A percentile compares a stretch with the other conserved stretches of the same genome.
These are phyloP conservation scores for Rhododendron griersonianum DNA, from an alignment of 148 eudicot species.

Conservation along the genomic window DNA sequence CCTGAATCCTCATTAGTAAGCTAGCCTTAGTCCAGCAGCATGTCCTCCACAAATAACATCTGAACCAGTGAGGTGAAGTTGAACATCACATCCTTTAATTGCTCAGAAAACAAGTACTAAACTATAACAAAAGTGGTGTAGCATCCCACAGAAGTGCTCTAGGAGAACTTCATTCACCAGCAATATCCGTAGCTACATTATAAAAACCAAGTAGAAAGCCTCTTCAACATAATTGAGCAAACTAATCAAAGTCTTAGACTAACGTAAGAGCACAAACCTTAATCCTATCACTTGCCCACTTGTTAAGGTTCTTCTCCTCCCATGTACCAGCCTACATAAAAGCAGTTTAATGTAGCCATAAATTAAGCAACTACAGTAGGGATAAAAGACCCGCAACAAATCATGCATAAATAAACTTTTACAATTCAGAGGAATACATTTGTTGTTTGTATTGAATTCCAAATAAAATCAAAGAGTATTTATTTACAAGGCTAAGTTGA, in stretches of 20 bases:
- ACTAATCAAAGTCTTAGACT: neutral
- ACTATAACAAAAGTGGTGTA: neutral
- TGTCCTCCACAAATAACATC: constrained; percentile 2
- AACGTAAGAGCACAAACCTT: constrained; percentile 49
- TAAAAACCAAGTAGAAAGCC: neutral
- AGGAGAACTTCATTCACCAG: neutral
- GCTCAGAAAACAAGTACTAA: neutral
- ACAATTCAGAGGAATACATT: neutral
- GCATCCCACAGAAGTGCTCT: neutral
- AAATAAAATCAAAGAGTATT: neutral
- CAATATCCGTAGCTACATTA: neutral
- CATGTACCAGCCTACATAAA: constrained; percentile 90
- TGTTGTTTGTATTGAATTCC: neutral
- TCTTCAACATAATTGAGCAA: neutral
- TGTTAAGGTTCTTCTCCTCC: constrained; percentile 93
- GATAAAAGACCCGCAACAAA: neutral
- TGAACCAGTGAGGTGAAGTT: neutral
- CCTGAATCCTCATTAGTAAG: neutral
- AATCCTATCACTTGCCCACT: constrained; percentile 83
- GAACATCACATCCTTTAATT: neutral
- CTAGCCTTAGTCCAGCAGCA: constrained; percentile 9
- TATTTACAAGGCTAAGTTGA: neutral
- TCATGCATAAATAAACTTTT: neutral
- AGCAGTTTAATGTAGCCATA: neutral
- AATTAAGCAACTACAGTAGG: neutral